Evolutionary conservation across 73 alveolate genomes (phyloP).

Genomic region (Paramecium sonneborni): DNA sequence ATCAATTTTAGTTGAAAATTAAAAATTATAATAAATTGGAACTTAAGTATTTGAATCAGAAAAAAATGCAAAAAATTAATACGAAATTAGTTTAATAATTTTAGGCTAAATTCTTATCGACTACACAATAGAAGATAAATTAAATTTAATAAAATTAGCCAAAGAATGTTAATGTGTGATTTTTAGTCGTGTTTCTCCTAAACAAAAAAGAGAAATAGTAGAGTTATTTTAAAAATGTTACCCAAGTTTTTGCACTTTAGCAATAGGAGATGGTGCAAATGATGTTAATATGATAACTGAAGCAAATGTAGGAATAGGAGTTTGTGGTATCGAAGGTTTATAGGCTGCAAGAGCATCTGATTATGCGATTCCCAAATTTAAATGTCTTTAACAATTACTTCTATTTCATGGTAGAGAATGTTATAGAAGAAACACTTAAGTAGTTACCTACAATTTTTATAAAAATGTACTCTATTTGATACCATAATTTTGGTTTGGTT

Average conservation of each 20-base stretch:
- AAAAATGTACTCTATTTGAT: constrained; percentile 84
- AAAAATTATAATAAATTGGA: not conserved
- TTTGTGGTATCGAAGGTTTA: constrained; percentile 93
- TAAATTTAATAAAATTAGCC: not conserved
- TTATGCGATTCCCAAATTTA: constrained; percentile 88
- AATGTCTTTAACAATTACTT: constrained; percentile 75
- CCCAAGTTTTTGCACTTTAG: constrained; percentile 80
- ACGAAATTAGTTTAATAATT: not conserved
- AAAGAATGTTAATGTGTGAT: constrained; percentile 72
- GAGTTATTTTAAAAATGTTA: constrained; percentile 64
- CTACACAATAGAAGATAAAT: constrained; percentile 13
- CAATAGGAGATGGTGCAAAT: constrained; percentile 97
- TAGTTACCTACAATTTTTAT: constrained; percentile 79
- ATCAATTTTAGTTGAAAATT: not conserved
- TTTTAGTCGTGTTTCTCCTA: constrained; percentile 94
- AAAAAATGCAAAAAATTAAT: not conserved
- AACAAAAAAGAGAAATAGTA: constrained; percentile 88
- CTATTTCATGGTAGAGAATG: constrained; percentile 92
- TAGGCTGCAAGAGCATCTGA: constrained; percentile 93
- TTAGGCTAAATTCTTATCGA: constrained; percentile 65
- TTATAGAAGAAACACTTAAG: constrained; percentile 79
- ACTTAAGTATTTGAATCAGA: not conserved
- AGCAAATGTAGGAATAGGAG: constrained; percentile 87
- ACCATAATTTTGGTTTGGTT: constrained; percentile 85
- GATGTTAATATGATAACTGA: constrained; percentile 94